phyloP scores from a whole-genome alignment of 768 basidiomycete species.

The Sporobolomyces phaffii region DNA sequence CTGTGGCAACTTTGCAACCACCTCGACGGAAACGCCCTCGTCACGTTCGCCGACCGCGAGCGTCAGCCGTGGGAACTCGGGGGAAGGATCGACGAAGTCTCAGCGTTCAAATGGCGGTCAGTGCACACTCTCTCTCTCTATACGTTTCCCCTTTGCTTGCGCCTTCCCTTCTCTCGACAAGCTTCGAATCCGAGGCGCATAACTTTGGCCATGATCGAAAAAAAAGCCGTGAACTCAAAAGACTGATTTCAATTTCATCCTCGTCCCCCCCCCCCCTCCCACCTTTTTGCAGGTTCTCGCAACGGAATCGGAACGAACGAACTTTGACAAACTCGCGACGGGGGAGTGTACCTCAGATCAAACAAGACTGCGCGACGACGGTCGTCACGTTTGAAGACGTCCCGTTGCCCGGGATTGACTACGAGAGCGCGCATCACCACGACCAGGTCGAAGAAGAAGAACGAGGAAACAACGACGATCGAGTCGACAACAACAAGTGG shows the following conservation, averaged over 20 bases:
- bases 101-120: neutral
- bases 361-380: neutral
- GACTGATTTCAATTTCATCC: too few relatives aligned
- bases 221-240: too few relatives aligned
- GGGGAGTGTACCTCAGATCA: neutral
- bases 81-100: neutral
- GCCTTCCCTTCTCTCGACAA: too few relatives aligned
- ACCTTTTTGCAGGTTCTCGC: too few relatives aligned
- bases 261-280: too few relatives aligned
- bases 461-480: too few relatives aligned
- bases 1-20: neutral
- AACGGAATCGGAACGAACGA: neutral
- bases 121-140: neutral
- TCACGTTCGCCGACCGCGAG: conserved; percentile 3
- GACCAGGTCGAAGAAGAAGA: too few relatives aligned
- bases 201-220: too few relatives aligned
- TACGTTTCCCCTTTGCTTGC: neutral
- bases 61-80: neutral
- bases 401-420: too few relatives aligned
- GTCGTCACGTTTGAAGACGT: neutral
- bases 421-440: too few relatives aligned
- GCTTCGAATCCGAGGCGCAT: too few relatives aligned
- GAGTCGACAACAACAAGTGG: too few relatives aligned
- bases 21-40: neutral
- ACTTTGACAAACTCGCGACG: neutral